A percentile compares a stretch with the other conserved stretches of the same genome.
phyloP scores from a whole-genome alignment of 2,329 filamentous ascomycete genomes.

The Cercospora citrullina region DNA sequence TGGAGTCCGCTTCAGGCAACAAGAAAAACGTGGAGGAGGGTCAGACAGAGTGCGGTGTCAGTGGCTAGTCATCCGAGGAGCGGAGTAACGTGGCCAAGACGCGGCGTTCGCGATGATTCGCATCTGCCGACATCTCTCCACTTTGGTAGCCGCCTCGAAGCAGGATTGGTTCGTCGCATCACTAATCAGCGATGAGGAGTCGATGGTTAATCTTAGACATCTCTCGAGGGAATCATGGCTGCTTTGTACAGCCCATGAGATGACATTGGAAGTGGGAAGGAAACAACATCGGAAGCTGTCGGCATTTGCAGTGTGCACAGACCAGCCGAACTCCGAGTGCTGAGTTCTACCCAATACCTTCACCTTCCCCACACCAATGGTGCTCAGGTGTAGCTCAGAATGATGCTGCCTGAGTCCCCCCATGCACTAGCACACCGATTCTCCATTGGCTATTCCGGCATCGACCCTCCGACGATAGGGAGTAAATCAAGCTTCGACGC shows the following conservation, averaged over 20 bases:
- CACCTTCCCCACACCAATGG: not conserved
- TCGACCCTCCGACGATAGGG: not conserved
- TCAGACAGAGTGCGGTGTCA: not conserved
- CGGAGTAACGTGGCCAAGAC: not conserved
- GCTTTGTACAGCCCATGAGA: not conserved
- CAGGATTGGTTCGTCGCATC: not conserved
- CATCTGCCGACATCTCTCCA: not conserved
- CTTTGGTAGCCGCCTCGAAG: not conserved
- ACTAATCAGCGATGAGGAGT: not conserved
- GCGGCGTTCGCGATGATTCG: constrained; percentile 3
- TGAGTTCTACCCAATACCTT: not conserved
- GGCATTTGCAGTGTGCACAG: not conserved
- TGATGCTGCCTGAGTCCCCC: constrained; percentile 7
- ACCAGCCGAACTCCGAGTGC: not conserved
- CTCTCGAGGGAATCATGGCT: not conserved
- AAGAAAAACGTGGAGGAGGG: not conserved
- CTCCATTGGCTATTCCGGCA: not conserved
- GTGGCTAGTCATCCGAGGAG: not conserved
- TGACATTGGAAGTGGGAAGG: not conserved
- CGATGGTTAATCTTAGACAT: not conserved
- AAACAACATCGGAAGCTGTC: not conserved
- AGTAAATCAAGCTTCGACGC: not conserved
- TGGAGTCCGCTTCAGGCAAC: not conserved
- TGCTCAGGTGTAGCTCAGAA: not conserved
- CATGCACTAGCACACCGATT: not conserved